Evolutionary conservation across 345 rosid genomes (phyloP), one percentile per base, ranked within the genome.

Genomic region (Corchorus capsularis): DNA sequence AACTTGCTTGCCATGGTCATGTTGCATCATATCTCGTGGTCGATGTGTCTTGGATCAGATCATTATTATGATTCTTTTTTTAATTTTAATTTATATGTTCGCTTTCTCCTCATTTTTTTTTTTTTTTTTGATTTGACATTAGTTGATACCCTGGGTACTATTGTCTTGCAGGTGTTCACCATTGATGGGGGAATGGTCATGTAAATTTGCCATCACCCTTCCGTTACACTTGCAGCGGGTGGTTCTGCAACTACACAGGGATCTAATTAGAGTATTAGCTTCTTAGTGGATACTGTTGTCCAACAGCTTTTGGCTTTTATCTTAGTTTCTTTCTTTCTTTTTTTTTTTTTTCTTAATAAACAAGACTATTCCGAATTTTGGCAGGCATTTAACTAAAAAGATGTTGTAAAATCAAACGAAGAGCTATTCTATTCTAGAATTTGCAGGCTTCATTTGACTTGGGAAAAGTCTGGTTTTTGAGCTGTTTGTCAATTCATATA

Each of bases 161-260:
- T 81, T 79, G 59, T 71, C 35, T 71, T 69, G 89, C 97, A 96
- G 99, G 91, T 86, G 35, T 81, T 91, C 41, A 85, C 99, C 63
- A 91, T 96, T 54, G 99, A 96, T 73, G 99, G 99, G 69, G 99
- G 99, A 61, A 93, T 96, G 91, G 97, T 92, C 35, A 91, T 96
- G 89, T 96, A 86, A 80, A 76, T 35, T 35, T 34, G 77, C 22
- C 32, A 34, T 35, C 41, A 17, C 11, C 56, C 16, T 6, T 49
- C 3, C 3, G 13, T 9, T 73, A 47, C 17, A 11, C 68, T 52
- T 34, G 62, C 57, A 0, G 57, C 39, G 57, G 45, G 49, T 47
- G 22, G 10, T 61, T 62, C 32, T 9, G 34, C 69, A 11, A 52
- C 59, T 62, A 10, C 56, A 22, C 45, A 22, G 10, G 65, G 15